Conservation (phyloP, 805 yeast species). For the Sugiyamaella boreocaroliniensis region DNA sequence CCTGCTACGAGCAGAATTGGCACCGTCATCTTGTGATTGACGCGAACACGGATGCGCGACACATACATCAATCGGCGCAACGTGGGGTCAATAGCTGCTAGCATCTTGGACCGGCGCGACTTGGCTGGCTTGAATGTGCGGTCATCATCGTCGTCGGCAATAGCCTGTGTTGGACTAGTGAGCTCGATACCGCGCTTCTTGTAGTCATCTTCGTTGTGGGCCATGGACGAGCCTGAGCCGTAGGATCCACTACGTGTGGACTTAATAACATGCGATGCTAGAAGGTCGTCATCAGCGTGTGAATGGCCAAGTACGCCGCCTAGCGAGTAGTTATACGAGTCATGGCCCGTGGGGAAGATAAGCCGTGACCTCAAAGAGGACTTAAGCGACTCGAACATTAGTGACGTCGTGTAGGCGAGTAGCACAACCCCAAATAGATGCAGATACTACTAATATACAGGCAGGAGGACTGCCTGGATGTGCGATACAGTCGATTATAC, state of each 20-base stretch:
- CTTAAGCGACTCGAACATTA: background rate
- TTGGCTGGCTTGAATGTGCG: background rate
- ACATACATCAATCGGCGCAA: background rate
- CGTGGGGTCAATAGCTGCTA: background rate
- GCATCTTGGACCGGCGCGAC: background rate
- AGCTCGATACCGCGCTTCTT: background rate
- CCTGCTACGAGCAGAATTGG: conserved; percentile 9
- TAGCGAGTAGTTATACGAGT: background rate
- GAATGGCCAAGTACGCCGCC: background rate
- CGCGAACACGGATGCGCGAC: conserved; percentile 12
- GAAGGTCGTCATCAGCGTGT: background rate
- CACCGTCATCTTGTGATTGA: conserved; percentile 10
- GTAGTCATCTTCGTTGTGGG: background rate
- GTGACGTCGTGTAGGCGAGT: background rate
- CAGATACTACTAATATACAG: no score
- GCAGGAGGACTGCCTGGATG: no score
- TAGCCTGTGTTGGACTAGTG: background rate
- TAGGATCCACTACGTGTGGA: background rate
- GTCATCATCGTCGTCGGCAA: background rate
- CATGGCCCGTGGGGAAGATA: background rate
- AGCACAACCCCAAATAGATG: no score
- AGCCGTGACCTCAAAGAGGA: background rate
- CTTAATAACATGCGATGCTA: background rate
- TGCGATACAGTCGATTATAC: no score
- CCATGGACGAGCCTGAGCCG: background rate